These are phyloP conservation scores for Kwoniella heveanensis DNA, from an alignment of 768 basidiomycete genomes.

Conservation along the genomic window DNA sequence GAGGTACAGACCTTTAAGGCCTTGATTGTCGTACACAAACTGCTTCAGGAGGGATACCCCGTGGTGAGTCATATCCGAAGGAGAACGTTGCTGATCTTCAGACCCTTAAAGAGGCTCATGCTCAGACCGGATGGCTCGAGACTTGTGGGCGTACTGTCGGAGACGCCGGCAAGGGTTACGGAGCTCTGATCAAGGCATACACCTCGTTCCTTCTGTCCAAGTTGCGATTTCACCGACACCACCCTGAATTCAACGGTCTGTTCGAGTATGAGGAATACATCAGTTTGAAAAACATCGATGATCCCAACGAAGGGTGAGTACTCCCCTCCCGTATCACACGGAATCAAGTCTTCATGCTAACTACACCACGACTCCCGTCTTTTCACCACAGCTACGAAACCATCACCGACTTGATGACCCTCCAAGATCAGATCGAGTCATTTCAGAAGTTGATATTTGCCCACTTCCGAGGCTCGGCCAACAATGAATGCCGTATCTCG, in stretches of 20 bases:
- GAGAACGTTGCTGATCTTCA: conserved; percentile 52
- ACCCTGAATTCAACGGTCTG: conserved; percentile 96
- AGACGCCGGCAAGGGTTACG: conserved; percentile 83
- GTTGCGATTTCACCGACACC: conserved; percentile 88
- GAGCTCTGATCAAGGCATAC: conserved; percentile 88
- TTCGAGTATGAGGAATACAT: conserved; percentile 99
- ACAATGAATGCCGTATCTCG: conserved; percentile 97
- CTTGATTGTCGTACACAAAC: conserved; percentile 95
- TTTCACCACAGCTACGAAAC: conserved; percentile 82
- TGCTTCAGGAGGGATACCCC: conserved; percentile 96
- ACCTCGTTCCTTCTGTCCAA: conserved; percentile 95
- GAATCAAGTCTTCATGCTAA: no score
- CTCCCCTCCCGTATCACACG: no score
- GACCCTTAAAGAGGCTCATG: conserved; percentile 96
- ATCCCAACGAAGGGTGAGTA: conserved; percentile 95
- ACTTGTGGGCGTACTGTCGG: conserved; percentile 91
- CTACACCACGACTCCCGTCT: no score
- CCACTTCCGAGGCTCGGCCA: conserved; percentile 83
- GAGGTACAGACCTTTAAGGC: conserved; percentile 99
- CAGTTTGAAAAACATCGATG: conserved; percentile 92
- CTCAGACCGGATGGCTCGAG: conserved; percentile 96
- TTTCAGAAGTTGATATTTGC: conserved; percentile 98
- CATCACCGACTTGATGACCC: conserved; percentile 92
- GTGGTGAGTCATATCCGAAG: conserved; percentile 62
- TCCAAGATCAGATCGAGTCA: conserved; percentile 98